A percentile compares a stretch with the other conserved stretches of the same genome.
These are phyloP conservation scores for Termitomyces heimii DNA, from an alignment of 768 basidiomycete species.

Conservation along the genomic window DNA sequence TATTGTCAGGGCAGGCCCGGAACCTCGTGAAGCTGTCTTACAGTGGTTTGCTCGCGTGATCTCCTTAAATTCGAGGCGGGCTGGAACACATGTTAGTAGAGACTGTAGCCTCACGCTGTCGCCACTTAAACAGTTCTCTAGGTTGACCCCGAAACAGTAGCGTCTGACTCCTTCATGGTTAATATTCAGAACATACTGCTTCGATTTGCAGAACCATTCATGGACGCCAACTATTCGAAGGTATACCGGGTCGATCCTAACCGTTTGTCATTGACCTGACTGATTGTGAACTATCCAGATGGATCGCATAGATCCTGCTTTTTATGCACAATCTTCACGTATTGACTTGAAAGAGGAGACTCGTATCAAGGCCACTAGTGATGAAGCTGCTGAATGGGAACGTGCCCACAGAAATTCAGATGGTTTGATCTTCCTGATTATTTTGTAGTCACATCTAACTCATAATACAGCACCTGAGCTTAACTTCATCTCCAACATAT, in stretches of 20 bases:
- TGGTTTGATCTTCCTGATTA: slow-evolving; percentile 26
- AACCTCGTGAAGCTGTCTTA: slow-evolving; percentile 76
- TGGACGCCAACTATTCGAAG: slow-evolving; percentile 88
- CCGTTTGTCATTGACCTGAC: neutral
- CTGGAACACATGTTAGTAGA: slow-evolving; percentile 76
- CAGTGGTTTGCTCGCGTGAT: slow-evolving; percentile 75
- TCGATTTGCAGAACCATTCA: slow-evolving; percentile 89
- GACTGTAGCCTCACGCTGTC: neutral
- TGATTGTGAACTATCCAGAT: slow-evolving; percentile 42
- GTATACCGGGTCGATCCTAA: slow-evolving; percentile 29
- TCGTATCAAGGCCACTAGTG: slow-evolving; percentile 86
- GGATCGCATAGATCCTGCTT: slow-evolving; percentile 84
- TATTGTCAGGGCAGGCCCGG: slow-evolving; percentile 77
- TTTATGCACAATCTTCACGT: slow-evolving; percentile 65
- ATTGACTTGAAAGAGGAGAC: slow-evolving; percentile 87
- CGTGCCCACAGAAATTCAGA: slow-evolving; percentile 37
- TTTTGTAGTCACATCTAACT: neutral
- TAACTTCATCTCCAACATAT: slow-evolving; percentile 95
- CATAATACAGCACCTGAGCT: slow-evolving; percentile 46
- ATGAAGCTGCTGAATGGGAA: slow-evolving; percentile 76
- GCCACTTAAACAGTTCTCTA: slow-evolving; percentile 19
- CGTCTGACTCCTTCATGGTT: slow-evolving; percentile 89
- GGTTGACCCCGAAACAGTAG: slow-evolving; percentile 83
- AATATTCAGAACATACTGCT: slow-evolving; percentile 82
- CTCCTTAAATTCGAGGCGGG: slow-evolving; percentile 73